Conservation (phyloP, 202 grass and related monocot species). For the Digitaria exilis region DNA sequence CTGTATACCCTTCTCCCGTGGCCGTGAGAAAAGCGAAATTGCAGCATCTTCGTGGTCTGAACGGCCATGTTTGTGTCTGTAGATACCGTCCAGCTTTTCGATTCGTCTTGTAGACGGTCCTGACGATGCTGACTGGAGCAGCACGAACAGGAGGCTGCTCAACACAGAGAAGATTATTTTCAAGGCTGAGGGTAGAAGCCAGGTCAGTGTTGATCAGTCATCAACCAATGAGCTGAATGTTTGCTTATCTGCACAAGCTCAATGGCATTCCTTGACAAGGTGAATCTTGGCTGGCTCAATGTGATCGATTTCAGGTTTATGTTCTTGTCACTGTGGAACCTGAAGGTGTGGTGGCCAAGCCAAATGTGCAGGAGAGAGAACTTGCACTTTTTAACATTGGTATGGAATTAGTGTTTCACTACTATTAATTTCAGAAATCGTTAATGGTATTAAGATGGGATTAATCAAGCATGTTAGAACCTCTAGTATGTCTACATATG, state of each 20-base stretch:
- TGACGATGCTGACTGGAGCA: slow-evolving; percentile 21
- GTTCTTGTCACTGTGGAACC: slow-evolving; percentile 71
- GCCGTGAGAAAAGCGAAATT: background rate
- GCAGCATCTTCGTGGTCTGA: slow-evolving; percentile 6
- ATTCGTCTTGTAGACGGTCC: slow-evolving; percentile 51
- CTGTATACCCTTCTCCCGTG: slow-evolving; percentile 32
- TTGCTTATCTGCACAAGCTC: background rate
- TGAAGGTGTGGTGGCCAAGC: slow-evolving; percentile 67
- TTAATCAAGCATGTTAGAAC: background rate
- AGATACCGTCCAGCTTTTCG: slow-evolving; percentile 89
- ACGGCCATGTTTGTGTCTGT: background rate
- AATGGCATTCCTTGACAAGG: background rate
- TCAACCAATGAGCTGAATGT: background rate
- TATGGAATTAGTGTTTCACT: slow-evolving; percentile 11
- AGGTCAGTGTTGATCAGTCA: slow-evolving; percentile 35
- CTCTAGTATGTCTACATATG: background rate
- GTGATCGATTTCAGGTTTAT: slow-evolving; percentile 58
- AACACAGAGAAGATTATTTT: slow-evolving; percentile 96
- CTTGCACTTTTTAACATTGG: slow-evolving; percentile 83
- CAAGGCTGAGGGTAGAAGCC: slow-evolving; percentile 53
- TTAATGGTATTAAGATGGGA: background rate
- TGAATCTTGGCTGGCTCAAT: background rate
- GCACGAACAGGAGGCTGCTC: slow-evolving; percentile 83
- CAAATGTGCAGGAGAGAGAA: slow-evolving; percentile 62
- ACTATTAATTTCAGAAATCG: background rate